Evolutionary conservation across 2,329 filamentous ascomycete genomes (phyloP), one percentile per base, ranked within the genome.

Genomic region (Fusarium citri): DNA sequence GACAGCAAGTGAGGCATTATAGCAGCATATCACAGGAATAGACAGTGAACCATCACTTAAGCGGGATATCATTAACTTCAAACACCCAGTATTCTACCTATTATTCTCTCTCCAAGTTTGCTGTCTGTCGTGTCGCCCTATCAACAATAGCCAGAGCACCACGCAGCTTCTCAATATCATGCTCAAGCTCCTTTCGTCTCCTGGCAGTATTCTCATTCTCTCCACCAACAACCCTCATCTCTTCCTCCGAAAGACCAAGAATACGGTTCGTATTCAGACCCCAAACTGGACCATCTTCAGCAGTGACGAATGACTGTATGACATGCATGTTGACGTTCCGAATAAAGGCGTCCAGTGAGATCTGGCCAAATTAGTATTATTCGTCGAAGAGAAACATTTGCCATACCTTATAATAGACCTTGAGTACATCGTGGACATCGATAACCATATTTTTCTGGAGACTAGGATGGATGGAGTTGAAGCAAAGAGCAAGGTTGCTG

Each of bases 401-500:
- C 12, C 30, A 9, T 34, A 80, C 78, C 70, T 80, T 69, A 42
- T 81, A 81, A 20, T 82, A 82, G 0, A 78, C 77, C 31, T 78
- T 79, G 12, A 81, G 67, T 2, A 79, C 64, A 31, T 81, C 79
- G 30, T 82, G 79, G 0, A 81, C 76, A 18, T 80, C 77, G 8
- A 78, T 45, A 12, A 75, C 58, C 54, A 77, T 79, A 40, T 78
- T 80, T 10, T 74, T 64, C 4, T 51, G 10, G 2, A 68, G 37
- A 3, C 58, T 70, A 0, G 64, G 67, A 3, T 72, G 72, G 1
- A 66, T 47, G 0, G 57, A 49, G 1, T 66, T 43, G 8, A 71
- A 74, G 10, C 26, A 69, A 25, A 22, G 40, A 2, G 28, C 1
- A 10, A 30, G 10, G 22, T 37, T 26, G n/a, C 10, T 31, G 18